Conservation (phyloP, 2,329 filamentous ascomycete species). For the Diplodia scrobiculata region DNA sequence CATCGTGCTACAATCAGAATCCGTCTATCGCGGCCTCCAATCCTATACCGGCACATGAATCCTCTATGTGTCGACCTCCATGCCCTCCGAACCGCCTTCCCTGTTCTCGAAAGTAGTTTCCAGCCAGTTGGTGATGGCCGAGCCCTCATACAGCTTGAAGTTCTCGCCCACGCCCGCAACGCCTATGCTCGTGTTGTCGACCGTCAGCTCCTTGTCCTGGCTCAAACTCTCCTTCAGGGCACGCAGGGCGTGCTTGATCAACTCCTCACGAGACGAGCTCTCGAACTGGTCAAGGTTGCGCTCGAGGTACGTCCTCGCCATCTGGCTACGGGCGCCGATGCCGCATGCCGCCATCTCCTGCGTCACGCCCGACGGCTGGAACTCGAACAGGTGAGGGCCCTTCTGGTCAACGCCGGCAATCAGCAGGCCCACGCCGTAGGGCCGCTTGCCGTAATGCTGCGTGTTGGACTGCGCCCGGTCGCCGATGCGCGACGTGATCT, state of each 20-base stretch:
- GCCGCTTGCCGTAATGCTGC: constrained; percentile 93
- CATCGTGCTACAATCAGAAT: constrained; percentile 24
- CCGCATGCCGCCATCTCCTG: constrained; percentile 97
- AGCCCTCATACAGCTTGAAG: constrained; percentile 89
- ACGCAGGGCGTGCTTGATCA: constrained; percentile 85
- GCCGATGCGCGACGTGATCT: constrained; percentile 87
- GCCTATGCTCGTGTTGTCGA: constrained; percentile 93
- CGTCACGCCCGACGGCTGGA: constrained; percentile 93
- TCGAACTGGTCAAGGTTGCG: constrained; percentile 83
- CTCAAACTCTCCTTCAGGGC: constrained; percentile 93
- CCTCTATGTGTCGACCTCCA: constrained; percentile 56
- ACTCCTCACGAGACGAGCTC: constrained; percentile 74
- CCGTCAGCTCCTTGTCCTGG: constrained; percentile 95
- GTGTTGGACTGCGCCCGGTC: constrained; percentile 98
- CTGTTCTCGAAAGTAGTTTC: constrained; percentile 64
- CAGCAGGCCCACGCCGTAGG: constrained; percentile 91
- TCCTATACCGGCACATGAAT: not conserved
- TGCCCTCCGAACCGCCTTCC: constrained; percentile 50
- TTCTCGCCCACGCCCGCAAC: constrained; percentile 76
- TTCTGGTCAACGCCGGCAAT: constrained; percentile 92
- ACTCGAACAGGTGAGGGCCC: constrained; percentile 95
- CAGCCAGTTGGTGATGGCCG: constrained; percentile 82
- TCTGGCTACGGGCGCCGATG: constrained; percentile 93
- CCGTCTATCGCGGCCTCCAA: constrained; percentile 14
- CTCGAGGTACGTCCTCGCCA: constrained; percentile 96